phyloP scores from a whole-genome alignment of 257 asterid genomes.

The Ilex asprella region DNA sequence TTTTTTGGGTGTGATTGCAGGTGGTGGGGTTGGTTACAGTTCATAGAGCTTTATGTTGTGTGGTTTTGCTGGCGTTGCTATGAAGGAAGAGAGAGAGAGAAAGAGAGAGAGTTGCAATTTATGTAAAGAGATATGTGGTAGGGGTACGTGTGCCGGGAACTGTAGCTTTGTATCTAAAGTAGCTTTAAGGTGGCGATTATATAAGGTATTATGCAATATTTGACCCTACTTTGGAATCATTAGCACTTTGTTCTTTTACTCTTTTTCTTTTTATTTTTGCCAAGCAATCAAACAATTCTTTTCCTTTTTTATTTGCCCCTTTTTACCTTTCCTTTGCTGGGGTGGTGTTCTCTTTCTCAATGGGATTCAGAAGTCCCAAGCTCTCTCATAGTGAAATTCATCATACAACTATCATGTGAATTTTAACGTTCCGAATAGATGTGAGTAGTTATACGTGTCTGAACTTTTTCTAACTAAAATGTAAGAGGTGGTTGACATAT shows the following conservation, averaged over 20 bases:
- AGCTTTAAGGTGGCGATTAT: slow-evolving; percentile 32
- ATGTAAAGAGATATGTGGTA: slow-evolving; percentile 13
- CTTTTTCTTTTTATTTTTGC: no score
- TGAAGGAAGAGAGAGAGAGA: slow-evolving; percentile 25
- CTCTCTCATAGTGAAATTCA: no score
- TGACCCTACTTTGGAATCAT: slow-evolving; percentile 61
- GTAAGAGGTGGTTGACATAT: no score
- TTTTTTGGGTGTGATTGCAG: slow-evolving; percentile 36
- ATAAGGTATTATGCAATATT: slow-evolving; percentile 32
- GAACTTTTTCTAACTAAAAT: no score
- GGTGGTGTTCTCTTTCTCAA: no score
- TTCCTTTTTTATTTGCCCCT: no score
- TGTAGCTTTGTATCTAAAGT: slow-evolving; percentile 44
- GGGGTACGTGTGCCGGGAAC: slow-evolving; percentile 10
- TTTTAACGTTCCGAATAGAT: no score
- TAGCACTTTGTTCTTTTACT: slow-evolving; percentile 30
- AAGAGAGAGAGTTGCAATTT: slow-evolving; percentile 11
- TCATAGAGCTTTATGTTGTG: slow-evolving; percentile 33
- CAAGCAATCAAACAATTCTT: no score
- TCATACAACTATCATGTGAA: no score
- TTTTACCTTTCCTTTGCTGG: no score
- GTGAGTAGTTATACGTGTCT: no score
- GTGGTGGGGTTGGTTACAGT: slow-evolving; percentile 43
- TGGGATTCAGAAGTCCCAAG: no score
- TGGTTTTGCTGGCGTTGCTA: slow-evolving; percentile 34